These are phyloP conservation scores for Cicer pinnatifidum DNA, from an alignment of 306 rosid genomes.

Conservation along the genomic window DNA sequence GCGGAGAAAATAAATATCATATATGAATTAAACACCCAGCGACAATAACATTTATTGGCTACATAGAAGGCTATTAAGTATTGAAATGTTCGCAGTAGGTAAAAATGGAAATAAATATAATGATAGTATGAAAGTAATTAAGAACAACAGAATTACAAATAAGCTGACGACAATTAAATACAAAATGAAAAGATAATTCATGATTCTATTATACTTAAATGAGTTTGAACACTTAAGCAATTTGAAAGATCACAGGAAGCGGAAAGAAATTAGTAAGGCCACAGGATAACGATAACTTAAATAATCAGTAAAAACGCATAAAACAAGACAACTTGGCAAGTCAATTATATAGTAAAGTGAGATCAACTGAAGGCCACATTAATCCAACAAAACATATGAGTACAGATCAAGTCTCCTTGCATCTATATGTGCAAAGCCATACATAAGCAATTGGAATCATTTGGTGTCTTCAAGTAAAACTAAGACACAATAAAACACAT, in stretches of 20 bases:
- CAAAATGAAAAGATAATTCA: constrained; percentile 4
- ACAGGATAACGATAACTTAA: neutral
- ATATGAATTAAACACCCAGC: neutral
- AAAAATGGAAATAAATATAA: constrained; percentile 21
- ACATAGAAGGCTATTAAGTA: neutral
- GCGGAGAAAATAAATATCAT: neutral
- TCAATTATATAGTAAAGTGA: neutral
- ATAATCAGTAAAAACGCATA: neutral
- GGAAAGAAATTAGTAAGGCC: neutral
- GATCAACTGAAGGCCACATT: neutral
- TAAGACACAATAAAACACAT: too few species aligned
- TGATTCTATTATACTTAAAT: neutral
- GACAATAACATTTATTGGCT: constrained; percentile 2
- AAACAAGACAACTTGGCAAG: neutral
- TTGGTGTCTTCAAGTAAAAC: neutral
- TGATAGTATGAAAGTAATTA: neutral
- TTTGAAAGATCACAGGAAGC: neutral
- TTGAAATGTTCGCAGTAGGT: neutral
- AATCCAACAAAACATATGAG: neutral
- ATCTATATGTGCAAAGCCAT: constrained; percentile 9
- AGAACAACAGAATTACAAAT: neutral
- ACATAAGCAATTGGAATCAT: neutral
- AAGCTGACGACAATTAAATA: neutral
- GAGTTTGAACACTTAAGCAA: neutral
- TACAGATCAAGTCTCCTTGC: neutral